Evolutionary conservation across 2,329 filamentous ascomycete species (phyloP), one percentile per base, ranked within the genome.

Genomic region (Diplocarpon mali): DNA sequence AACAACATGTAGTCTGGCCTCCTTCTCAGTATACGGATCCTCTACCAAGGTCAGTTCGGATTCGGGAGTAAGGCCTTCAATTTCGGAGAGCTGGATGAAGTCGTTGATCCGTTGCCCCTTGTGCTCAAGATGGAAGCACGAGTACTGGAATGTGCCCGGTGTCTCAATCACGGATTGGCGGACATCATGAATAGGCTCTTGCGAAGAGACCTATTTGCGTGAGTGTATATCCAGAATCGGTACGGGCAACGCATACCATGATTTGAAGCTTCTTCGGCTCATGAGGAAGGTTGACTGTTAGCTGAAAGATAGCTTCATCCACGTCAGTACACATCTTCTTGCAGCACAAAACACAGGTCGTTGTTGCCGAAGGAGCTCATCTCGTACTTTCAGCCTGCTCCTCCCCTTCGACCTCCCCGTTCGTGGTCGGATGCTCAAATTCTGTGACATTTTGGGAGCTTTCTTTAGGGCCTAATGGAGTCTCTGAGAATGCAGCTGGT

Each of bases 11-110:
- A 98, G 84, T 53, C 93, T 82, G 27, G 92, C 90, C 68, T 98
- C 92, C 69, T 95, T 96, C 69, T 98, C 92, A 35, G 87, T 98
- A 65, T 98, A 98, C 37, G 93, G 86, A 61, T 98, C 92, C 67
- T 95, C 84, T 44, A 95, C 79, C 56, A 98, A 69, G 43, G 75
- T 76, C 47, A 95, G 75, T 59, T 89, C 83, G 30, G 89, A 84
- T 51, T 88, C 80, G 29, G 82, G 67, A 42, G 78, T 76, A 44
- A 98, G 75, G 45, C 78, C 87, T 38, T 83, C 75, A 44, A 98
- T 84, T 62, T 98, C 90, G 44, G 86, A 88, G 50, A 98, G 76
- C 63, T 93, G 83, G 48, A 93, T 76, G 59, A 92, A 96, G 66
- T 98, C 92, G 65, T 96, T 96, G 73, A 98, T 83, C 53, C 85